Conservation (phyloP, 345 rosid genomes). For the Iberis pinnata region DNA sequence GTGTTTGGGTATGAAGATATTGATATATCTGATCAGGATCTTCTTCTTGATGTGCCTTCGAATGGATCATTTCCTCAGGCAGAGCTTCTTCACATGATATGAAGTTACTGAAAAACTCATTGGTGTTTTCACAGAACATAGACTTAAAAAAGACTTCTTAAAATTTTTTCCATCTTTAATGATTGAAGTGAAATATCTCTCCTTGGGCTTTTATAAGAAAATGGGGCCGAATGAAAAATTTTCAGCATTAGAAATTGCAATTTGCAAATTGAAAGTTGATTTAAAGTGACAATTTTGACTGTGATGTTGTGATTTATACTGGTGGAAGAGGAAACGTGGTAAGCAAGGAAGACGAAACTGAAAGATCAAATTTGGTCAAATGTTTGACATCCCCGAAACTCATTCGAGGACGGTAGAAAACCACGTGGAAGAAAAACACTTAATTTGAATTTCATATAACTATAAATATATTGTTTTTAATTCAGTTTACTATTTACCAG, state of each 20-base stretch:
- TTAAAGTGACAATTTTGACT: too few relatives aligned
- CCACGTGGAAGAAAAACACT: too few relatives aligned
- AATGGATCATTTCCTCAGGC: slow-evolving; percentile 85
- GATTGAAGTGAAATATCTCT: neutral
- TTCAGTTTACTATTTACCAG: too few relatives aligned
- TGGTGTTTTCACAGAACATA: neutral
- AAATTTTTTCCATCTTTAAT: slow-evolving; percentile 8
- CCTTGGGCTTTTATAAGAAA: neutral
- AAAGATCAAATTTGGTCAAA: too few relatives aligned
- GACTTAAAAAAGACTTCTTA: slow-evolving; percentile 3
- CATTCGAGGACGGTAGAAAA: too few relatives aligned
- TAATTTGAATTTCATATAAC: too few relatives aligned
- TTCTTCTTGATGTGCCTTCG: slow-evolving; percentile 79
- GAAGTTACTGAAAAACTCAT: neutral
- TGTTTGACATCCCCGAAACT: too few relatives aligned
- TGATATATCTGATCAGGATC: slow-evolving; percentile 52
- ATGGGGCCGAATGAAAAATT: slow-evolving; percentile 20
- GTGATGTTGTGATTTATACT: too few relatives aligned
- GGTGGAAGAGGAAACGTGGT: too few relatives aligned
- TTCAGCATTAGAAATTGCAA: slow-evolving; percentile 14
- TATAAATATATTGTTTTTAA: too few relatives aligned
- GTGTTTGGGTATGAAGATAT: slow-evolving; percentile 46
- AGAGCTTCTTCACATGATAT: slow-evolving; percentile 59
- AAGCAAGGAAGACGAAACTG: too few relatives aligned
- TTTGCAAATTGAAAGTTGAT: too few relatives aligned